A percentile compares a stretch with the other conserved stretches of the same genome.
These are phyloP conservation scores for Dendryphion nanum DNA, from an alignment of 2,329 filamentous ascomycete genomes.

Conservation along the genomic window DNA sequence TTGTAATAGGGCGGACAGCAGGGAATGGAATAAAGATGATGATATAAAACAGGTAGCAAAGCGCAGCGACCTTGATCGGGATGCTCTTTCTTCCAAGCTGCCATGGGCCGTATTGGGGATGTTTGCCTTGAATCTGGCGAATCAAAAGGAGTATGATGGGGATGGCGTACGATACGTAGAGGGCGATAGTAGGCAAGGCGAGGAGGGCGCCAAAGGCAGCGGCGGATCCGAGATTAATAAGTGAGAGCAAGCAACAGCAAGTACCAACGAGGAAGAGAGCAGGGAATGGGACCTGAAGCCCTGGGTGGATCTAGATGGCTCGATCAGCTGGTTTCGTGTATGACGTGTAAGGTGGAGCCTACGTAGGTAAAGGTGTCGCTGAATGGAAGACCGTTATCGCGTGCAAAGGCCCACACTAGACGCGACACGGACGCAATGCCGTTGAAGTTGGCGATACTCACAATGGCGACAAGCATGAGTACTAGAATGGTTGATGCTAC, in stretches of 20 bases:
- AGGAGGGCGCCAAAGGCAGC: conserved; percentile 30
- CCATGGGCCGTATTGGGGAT: conserved; percentile 30
- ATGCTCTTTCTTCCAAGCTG: conserved; percentile 36
- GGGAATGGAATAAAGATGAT: conserved; percentile 30
- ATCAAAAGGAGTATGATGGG: conserved; percentile 28
- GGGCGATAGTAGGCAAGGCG: conserved; percentile 8
- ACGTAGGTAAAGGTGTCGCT: conserved; percentile 22
- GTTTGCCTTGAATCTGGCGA: conserved; percentile 19
- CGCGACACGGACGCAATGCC: conserved; percentile 35
- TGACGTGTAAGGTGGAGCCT: conserved; percentile 37
- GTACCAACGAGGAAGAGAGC: conserved; percentile 26
- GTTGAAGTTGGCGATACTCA: conserved; percentile 19
- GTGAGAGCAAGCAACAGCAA: conserved; percentile 25
- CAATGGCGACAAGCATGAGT: conserved; percentile 12
- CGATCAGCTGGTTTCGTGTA: conserved; percentile 1
- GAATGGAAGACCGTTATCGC: conserved; percentile 36
- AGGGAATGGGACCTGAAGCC: conserved; percentile 20
- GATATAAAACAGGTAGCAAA: conserved; percentile 33
- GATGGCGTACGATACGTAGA: conserved; percentile 31
- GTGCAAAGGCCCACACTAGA: conserved; percentile 37
- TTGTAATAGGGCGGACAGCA: conserved; percentile 9
- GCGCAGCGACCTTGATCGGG: conserved; percentile 34
- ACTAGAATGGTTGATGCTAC: conserved; percentile 12
- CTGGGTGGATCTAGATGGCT: conserved; percentile 13
- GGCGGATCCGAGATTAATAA: conserved; percentile 37